Conservation (phyloP, 1,139 yeast genomes). For the Arxiozyma slooffiae region DNA sequence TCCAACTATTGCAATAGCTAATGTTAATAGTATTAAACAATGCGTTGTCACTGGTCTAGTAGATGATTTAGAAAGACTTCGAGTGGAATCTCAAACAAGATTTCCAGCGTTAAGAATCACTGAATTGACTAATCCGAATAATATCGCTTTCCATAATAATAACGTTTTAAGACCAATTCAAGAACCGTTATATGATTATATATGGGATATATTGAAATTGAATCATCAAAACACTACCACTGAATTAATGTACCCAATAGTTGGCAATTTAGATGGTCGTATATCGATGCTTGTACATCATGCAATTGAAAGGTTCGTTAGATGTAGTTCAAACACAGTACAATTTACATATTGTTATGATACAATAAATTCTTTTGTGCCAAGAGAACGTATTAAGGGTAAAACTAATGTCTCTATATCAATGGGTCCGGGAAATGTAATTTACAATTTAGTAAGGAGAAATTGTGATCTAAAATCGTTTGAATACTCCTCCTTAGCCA, state of each 20-base stretch:
- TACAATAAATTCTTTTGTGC: constrained; percentile 16
- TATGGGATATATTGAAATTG: constrained; percentile 25
- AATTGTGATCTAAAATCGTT: constrained; percentile 18
- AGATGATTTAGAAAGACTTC: constrained; percentile 22
- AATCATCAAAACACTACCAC: constrained; percentile 22
- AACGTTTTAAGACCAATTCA: constrained; percentile 25
- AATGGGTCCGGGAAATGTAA: constrained; percentile 28
- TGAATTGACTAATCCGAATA: constrained; percentile 25
- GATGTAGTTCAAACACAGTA: constrained; percentile 28
- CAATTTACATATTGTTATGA: constrained; percentile 28
- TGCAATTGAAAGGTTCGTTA: constrained; percentile 29
- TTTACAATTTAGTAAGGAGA: constrained; percentile 23
- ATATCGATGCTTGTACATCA: constrained; percentile 23
- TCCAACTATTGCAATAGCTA: constrained; percentile 24
- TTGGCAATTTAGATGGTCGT: constrained; percentile 26
- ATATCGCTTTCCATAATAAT: constrained; percentile 29
- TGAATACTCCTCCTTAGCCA: constrained; percentile 22
- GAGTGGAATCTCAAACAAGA: constrained; percentile 17
- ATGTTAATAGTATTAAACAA: constrained; percentile 27
- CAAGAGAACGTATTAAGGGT: constrained; percentile 7
- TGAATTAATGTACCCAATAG: constrained; percentile 23
- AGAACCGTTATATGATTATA: constrained; percentile 29
- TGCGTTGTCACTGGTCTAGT: constrained; percentile 29
- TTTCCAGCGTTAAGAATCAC: constrained; percentile 23
- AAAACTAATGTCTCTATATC: constrained; percentile 18